Evolutionary conservation across 805 yeast species (phyloP), one percentile per base, ranked within the genome.

Genomic region (Ogataea paraovalis): DNA sequence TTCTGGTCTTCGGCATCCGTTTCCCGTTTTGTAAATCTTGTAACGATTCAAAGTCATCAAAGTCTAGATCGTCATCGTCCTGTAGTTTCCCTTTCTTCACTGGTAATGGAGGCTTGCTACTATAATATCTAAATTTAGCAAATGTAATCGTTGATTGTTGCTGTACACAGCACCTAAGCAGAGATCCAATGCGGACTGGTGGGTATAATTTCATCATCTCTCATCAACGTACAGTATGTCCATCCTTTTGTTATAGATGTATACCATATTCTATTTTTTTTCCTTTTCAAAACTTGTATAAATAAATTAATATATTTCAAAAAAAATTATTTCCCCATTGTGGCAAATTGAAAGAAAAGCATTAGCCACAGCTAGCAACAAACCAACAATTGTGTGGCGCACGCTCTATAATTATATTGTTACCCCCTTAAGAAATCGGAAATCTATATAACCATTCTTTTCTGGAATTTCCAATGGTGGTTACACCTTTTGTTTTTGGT

Each of bases 61-160:
- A 56, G 36, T 55, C 47, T 33, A 63, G 41, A 43, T 56, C 60
- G 33, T 58, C 45, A 27, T 58, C 62, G 45, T 58, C 62, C 16
- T 30, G 13, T 30, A 41, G 14, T 12, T 41, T 27, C 27, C 25
- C 43, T 14, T 19, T 41, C 14, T 30, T 20, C 27, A 41, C 28
- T 6, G 10, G 36, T 5, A 28, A 32, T 25, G 6, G 6, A 2
- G 37, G 25, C 14, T 28, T 41, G 9, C 20, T 28, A 20, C 28
- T 23, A 20, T 30, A 18, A n/a, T 34, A 5, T 20, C 19, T 40
- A 9, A 40, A 40, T 9, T 16, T 23, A 7, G 34, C 16, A 30
- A 14, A 12, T 12, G 14, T 30, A 5, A 30, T 30, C 5, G 4
- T 14, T 30, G 34, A 8, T 14, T 30, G 34, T 14, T 14, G 34